Evolutionary conservation across 495 filamentous ascomycete genomes (phyloP).

Genomic region (Penicillium longicatenatum): DNA sequence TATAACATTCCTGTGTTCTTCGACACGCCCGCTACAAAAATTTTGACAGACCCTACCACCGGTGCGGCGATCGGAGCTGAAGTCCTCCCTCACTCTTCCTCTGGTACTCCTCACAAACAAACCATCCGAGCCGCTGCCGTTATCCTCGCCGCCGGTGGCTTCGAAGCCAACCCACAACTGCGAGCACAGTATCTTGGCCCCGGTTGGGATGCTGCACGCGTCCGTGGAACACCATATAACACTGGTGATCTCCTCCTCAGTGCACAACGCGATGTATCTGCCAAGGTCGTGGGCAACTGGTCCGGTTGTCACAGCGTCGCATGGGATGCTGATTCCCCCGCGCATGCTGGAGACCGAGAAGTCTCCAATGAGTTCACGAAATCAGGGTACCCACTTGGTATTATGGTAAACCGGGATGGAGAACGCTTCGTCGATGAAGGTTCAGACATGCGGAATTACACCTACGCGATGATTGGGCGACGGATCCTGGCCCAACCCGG

Average conservation of each 20-base stretch:
- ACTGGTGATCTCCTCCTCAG: constrained; percentile 54
- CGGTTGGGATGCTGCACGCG: constrained; percentile 60
- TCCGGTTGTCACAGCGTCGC: constrained; percentile 61
- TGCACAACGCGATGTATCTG: constrained; percentile 49
- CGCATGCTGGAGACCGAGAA: constrained; percentile 50
- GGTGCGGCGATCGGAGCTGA: constrained; percentile 34
- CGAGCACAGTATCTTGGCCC: constrained; percentile 60
- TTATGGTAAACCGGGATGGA: constrained; percentile 61
- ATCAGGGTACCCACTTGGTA: constrained; percentile 63
- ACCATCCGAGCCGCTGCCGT: constrained; percentile 42
- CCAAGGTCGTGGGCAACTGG: constrained; percentile 57
- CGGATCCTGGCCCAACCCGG: constrained; percentile 57
- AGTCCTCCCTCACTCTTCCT: background rate
- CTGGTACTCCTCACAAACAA: background rate
- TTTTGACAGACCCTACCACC: constrained; percentile 38
- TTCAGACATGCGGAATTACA: constrained; percentile 62
- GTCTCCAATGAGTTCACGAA: constrained; percentile 67
- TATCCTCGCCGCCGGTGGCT: constrained; percentile 62
- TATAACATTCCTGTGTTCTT: constrained; percentile 47
- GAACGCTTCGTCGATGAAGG: constrained; percentile 66
- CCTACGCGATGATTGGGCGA: constrained; percentile 62
- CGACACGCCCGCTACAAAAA: constrained; percentile 40
- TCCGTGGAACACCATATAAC: constrained; percentile 63
- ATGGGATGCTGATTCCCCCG: constrained; percentile 62
- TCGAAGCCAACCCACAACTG: constrained; percentile 58